phyloP scores from a whole-genome alignment of 192 early-diverging fungal genomes.

The Gigaspora rosea region DNA sequence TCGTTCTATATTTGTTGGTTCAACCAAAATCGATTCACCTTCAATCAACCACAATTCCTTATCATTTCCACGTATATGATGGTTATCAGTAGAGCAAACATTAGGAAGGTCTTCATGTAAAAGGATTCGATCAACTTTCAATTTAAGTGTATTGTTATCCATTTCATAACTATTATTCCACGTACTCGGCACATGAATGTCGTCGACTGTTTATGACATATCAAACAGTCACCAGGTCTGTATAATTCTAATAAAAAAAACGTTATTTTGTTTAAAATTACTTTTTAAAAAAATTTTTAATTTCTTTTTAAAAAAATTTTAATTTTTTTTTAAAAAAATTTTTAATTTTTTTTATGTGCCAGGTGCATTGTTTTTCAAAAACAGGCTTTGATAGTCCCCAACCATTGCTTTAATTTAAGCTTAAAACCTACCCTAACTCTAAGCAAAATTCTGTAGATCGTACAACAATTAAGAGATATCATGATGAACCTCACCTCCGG shows the following conservation, averaged over 20 bases:
- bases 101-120: not conserved
- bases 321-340: too few species aligned
- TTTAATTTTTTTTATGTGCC: too few species aligned
- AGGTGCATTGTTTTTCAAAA: too few species aligned
- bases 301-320: too few species aligned
- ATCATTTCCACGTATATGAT: not conserved
- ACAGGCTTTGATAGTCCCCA: too few species aligned
- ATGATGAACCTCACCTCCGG: too few species aligned
- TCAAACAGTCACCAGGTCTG: not conserved
- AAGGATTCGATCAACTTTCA: not conserved
- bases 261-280: too few species aligned
- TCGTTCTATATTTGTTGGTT: not conserved
- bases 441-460: too few species aligned
- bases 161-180: not conserved
- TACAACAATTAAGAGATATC: too few species aligned
- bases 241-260: not conserved
- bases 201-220: not conserved
- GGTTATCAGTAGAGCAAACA: not conserved
- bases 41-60: slow-evolving; percentile 9
- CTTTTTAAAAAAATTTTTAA: too few species aligned
- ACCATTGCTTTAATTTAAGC: too few species aligned
- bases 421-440: too few species aligned
- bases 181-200: not conserved
- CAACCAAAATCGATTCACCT: not conserved
- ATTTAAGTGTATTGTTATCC: not conserved